Evolutionary conservation across 1,284 basidiomycete species (phyloP).

Genomic region (Sanghuangporus weigelae): DNA sequence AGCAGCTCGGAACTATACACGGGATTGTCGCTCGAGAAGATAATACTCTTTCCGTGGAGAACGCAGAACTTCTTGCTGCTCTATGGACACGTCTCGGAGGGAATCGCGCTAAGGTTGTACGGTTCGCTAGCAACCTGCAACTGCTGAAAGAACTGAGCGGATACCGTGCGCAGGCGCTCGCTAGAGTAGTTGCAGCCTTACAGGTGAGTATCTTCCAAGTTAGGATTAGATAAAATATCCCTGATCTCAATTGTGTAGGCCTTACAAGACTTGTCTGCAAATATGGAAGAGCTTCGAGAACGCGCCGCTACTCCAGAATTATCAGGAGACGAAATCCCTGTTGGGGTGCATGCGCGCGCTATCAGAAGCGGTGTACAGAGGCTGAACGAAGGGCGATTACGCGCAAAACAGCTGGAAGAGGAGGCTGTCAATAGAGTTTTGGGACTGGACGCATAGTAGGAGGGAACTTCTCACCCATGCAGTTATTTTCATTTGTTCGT

Average conservation of each 20-base stretch:
- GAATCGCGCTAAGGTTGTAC: conserved; percentile 41
- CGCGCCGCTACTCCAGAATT: conserved; percentile 60
- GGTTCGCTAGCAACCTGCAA: conserved; percentile 43
- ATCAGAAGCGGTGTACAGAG: conserved; percentile 59
- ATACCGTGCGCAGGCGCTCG: conserved; percentile 54
- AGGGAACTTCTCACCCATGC: not conserved
- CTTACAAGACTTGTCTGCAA: conserved; percentile 55
- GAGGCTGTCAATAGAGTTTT: conserved; percentile 29
- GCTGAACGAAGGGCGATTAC: conserved; percentile 49
- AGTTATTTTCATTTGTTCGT: not conserved
- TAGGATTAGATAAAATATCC: not conserved
- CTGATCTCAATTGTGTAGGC: conserved; percentile 22
- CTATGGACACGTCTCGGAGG: conserved; percentile 67
- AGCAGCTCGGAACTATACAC: conserved; percentile 48
- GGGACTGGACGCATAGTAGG: conserved; percentile 13
- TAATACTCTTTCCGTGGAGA: conserved; percentile 35
- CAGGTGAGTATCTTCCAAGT: conserved; percentile 25
- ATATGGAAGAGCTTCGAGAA: conserved; percentile 69
- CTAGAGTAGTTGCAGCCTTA: conserved; percentile 56
- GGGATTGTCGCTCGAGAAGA: conserved; percentile 56
- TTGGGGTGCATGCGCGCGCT: conserved; percentile 67
- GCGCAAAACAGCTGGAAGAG: conserved; percentile 32
- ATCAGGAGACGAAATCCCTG: conserved; percentile 48
- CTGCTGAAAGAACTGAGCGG: conserved; percentile 48
- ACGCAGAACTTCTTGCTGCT: conserved; percentile 50